A percentile compares a stretch with the other conserved stretches of the same genome.
Conservation (phyloP, 164 flowering plant genomes). For the Annona squamosa region DNA sequence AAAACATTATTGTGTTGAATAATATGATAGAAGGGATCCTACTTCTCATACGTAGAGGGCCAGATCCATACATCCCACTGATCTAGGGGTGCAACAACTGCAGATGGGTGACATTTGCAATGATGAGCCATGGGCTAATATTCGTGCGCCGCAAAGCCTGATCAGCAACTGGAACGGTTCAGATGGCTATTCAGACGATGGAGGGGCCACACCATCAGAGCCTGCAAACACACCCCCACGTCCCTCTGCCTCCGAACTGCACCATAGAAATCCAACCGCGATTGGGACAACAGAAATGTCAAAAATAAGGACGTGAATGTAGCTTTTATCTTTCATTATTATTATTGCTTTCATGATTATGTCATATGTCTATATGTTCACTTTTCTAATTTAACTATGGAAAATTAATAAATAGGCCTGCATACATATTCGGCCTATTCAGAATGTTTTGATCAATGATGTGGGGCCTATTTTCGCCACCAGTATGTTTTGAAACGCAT, state of each 20-base stretch:
- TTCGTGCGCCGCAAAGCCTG: not conserved
- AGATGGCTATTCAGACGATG: not conserved
- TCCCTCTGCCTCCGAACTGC: not conserved
- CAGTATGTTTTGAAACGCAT: not conserved
- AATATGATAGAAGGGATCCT: slow-evolving; percentile 16
- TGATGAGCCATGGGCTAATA: not conserved
- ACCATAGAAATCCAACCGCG: not conserved
- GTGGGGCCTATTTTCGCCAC: not conserved
- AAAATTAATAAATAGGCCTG: not conserved
- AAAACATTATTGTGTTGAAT: not conserved
- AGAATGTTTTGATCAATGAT: too few relatives aligned
- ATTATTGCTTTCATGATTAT: too few relatives aligned
- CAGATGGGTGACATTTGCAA: not conserved
- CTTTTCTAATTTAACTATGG: not conserved
- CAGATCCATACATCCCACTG: not conserved
- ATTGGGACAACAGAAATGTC: not conserved
- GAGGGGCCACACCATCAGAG: not conserved
- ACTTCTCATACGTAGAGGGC: slow-evolving; percentile 16
- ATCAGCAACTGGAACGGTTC: not conserved
- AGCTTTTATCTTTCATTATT: not conserved
- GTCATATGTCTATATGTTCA: not conserved
- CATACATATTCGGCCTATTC: too few relatives aligned
- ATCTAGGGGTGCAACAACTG: not conserved
- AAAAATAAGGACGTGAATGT: not conserved
- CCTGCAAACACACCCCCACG: not conserved